Evolutionary conservation across 2,329 filamentous ascomycete genomes (phyloP), one percentile per base, ranked within the genome.

Genomic region (Elsinoe necatrix): DNA sequence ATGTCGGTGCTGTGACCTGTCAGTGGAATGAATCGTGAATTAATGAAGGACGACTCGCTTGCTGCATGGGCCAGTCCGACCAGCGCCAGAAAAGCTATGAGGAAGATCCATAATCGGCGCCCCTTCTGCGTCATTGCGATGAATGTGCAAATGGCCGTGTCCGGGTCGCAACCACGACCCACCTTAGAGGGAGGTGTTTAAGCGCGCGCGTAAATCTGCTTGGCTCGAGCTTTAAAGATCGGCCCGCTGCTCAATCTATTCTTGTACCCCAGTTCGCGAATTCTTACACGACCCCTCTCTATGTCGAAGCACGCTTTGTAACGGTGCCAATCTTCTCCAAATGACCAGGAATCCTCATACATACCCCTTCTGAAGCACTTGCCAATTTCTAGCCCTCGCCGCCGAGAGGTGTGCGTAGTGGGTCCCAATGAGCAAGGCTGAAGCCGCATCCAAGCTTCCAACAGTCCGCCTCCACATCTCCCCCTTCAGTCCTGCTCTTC

Each of bases 381-480:
- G 20, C 14, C 27, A 48, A 48, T 29, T 31, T 27, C 11, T 20
- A 23, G 4, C 4, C 7, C 8, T 21, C 16, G 16, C 18, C 16
- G 21, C 21, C 39, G 39, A 43, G 39, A 43, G 21, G 16, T 21
- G 43, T 18, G 43, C 7, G 25, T 37, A 12, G 25, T 31, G 18
- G 21, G 54, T 31, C 25, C 21, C 31, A 29, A 56, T 56, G 54
- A 41, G 42, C 41, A 37, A 56, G 54, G 54, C 54, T 56, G 54
- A 7, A 56, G 39, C 54, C 54, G 54, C 54, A 34, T 58, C 59
- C 45, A 45, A 57, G 8, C 12, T 57, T n/a, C 61, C 58, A 25
- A 63, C 65, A 16, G 68, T 72, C 48, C 81, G 89, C 64, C 80
- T 98, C 55, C 89, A 98, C 73, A 93, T 98, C 64, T 86, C 88